A percentile compares a stretch with the other conserved stretches of the same genome.
These are phyloP conservation scores for Sherardia arvensis DNA, from an alignment of 257 asterid genomes.

Conservation along the genomic window DNA sequence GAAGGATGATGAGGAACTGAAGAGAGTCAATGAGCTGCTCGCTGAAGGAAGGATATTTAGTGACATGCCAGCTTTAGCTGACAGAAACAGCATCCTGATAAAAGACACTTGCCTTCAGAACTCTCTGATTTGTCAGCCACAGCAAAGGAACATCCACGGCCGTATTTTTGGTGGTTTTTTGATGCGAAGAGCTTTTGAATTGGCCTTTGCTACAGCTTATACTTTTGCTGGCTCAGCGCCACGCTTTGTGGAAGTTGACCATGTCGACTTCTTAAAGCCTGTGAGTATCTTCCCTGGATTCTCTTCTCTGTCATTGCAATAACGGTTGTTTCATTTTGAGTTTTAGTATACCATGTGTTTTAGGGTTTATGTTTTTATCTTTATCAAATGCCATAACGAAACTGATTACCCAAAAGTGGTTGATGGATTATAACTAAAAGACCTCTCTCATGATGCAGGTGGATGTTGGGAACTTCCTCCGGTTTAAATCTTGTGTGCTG, in stretches of 20 bases:
- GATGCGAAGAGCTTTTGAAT: conserved; percentile 85
- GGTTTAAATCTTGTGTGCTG: conserved; percentile 77
- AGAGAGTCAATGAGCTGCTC: conserved; percentile 43
- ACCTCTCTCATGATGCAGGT: conserved; percentile 43
- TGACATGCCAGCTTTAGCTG: conserved; percentile 92
- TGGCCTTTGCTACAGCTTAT: conserved; percentile 81
- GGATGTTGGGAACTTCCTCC: conserved; percentile 90
- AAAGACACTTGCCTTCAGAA: conserved; percentile 77
- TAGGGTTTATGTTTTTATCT: background rate
- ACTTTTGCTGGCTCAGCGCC: conserved; percentile 78
- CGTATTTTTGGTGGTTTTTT: conserved; percentile 91
- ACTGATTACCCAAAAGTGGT: background rate
- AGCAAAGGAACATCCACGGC: conserved; percentile 86
- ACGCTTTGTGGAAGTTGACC: conserved; percentile 82
- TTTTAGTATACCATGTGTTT: background rate
- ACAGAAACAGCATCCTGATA: conserved; percentile 77
- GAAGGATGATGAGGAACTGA: conserved; percentile 39
- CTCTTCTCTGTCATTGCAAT: background rate
- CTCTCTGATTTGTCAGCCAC: conserved; percentile 89
- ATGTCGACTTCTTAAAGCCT: conserved; percentile 82
- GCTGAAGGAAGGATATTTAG: conserved; percentile 74
- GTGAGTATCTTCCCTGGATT: conserved; percentile 32
- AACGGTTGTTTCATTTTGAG: background rate
- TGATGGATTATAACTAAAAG: background rate
- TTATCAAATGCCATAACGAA: background rate